phyloP scores from a whole-genome alignment of 2,329 filamentous ascomycete genomes.

The Apiospora sp. region DNA sequence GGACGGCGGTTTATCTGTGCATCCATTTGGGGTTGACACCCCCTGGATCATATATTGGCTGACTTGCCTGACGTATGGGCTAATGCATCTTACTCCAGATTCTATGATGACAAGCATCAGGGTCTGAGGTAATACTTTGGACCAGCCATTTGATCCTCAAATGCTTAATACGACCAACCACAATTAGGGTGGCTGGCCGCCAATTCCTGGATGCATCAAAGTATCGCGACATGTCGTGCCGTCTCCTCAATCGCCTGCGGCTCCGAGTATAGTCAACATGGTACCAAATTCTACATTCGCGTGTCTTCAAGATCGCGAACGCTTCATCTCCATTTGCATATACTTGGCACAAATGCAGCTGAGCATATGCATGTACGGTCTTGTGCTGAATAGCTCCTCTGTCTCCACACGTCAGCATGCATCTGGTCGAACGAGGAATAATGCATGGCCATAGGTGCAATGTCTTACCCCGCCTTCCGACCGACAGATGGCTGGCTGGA shows the following conservation, averaged over 20 bases:
- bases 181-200: not conserved
- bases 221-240: not conserved
- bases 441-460: not conserved
- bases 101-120: not conserved
- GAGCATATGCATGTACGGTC: not conserved
- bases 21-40: not conserved
- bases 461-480: constrained; percentile 1
- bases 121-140: not conserved
- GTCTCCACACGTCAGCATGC: constrained; percentile 9
- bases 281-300: not conserved
- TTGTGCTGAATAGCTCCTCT: not conserved
- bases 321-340: not conserved
- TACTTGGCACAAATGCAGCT: no score
- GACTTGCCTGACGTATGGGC: not conserved
- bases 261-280: not conserved
- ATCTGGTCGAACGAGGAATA: not conserved
- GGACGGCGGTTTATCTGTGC: not conserved
- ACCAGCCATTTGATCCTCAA: not conserved
- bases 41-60: not conserved
- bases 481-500: not conserved
- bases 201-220: not conserved
- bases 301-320: not conserved
- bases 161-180: not conserved
- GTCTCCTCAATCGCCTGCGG: not conserved
- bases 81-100: not conserved